Evolutionary conservation across 2,329 filamentous ascomycete genomes (phyloP).

Genomic region (Aspergillus quadrilineatus): DNA sequence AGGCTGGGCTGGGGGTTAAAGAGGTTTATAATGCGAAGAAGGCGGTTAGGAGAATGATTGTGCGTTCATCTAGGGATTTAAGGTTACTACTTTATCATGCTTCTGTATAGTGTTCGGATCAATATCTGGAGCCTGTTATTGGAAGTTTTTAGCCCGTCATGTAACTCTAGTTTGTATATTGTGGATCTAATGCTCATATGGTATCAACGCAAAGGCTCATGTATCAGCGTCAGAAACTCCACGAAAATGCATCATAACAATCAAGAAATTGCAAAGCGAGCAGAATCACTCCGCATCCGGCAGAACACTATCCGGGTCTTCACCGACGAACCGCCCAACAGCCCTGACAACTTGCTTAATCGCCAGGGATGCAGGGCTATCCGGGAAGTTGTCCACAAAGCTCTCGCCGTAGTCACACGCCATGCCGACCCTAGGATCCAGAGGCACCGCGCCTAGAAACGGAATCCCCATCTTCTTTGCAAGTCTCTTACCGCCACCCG

Average conservation of each 20-base stretch:
- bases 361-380: constrained; percentile 84
- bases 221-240: constrained; percentile 5
- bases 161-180: not conserved
- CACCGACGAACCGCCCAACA: constrained; percentile 65
- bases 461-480: constrained; percentile 84
- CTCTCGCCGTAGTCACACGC: constrained; percentile 97
- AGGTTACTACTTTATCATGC: no score
- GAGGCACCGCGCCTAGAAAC: constrained; percentile 83
- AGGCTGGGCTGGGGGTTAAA: not conserved
- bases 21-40: not conserved
- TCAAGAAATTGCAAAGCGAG: not conserved
- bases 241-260: constrained; percentile 16
- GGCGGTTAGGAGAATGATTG: not conserved
- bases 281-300: constrained; percentile 33
- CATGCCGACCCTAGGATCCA: constrained; percentile 94
- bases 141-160: not conserved
- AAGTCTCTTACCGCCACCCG: constrained; percentile 76
- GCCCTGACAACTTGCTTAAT: constrained; percentile 76
- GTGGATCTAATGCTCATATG: constrained; percentile 4
- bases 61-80: not conserved
- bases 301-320: constrained; percentile 55
- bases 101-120: no score
- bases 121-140: no score
- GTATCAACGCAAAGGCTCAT: constrained; percentile 13
- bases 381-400: constrained; percentile 90